Conservation (phyloP, 495 filamentous ascomycete species). For the Cercophora scortea region DNA sequence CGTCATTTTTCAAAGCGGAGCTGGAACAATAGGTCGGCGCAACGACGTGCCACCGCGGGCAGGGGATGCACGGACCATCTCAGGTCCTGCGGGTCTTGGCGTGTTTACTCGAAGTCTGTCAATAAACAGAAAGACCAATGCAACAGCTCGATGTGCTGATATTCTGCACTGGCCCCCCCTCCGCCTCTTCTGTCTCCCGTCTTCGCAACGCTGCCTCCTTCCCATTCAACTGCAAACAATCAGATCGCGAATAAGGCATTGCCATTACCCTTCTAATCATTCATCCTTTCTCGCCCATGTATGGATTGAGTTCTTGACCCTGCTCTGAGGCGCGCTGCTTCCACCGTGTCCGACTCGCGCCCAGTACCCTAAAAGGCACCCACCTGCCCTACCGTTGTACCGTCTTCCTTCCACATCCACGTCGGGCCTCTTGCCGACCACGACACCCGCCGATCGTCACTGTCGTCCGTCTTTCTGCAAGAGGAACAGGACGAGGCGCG, state of each 20-base stretch:
- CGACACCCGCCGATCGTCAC: no score
- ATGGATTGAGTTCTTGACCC: conserved; percentile 4
- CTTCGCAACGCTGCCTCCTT: background rate
- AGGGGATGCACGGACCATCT: conserved; percentile 12
- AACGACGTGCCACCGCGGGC: conserved; percentile 8
- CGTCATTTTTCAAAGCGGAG: conserved; percentile 4
- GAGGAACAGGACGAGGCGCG: no score
- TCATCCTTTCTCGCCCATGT: conserved; percentile 12
- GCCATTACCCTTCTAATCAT: background rate
- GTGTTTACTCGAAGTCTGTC: conserved; percentile 16
- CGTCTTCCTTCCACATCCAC: background rate
- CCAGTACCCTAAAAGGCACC: no score
- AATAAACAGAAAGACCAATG: conserved; percentile 14
- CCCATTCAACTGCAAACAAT: background rate
- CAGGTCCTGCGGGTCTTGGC: background rate
- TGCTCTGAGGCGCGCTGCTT: conserved; percentile 14
- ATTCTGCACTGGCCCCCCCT: no score
- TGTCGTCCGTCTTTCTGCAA: no score
- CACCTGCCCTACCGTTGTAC: background rate
- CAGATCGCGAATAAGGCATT: conserved; percentile 8
- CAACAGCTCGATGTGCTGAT: no score
- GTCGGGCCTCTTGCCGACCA: no score
- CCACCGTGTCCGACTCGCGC: conserved; percentile 9
- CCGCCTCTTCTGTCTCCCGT: no score
- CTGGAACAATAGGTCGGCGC: conserved; percentile 7